Base-by-base conservation (phyloP, 2,329 filamentous ascomycete genomes). In the Alternaria postmessia region DNA sequence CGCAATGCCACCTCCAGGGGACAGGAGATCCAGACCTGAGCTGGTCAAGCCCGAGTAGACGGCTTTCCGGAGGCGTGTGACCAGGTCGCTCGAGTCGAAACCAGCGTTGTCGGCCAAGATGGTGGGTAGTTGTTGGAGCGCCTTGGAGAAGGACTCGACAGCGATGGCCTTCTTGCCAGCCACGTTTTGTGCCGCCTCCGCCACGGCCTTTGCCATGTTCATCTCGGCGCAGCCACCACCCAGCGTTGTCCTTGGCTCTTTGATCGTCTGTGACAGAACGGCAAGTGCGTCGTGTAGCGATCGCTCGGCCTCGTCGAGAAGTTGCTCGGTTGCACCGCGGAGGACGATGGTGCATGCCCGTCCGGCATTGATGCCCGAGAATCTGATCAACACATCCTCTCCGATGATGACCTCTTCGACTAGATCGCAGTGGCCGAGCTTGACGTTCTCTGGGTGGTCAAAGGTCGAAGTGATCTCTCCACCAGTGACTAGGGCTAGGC, bases 351-450 rank as follows among this genome's bases (percentile, higher is more conserved):
- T 99, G 85, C 95, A 99, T 52, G 95, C 95, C 78, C 95, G 87
- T 59, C 94, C 95, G 26, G 93, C 94, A 51, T 93, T 93, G 42
- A 97, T 94, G 36, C 95, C 95, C 4, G 94, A 98, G 81, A 99
- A 99, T 78, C 93, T 94, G 82, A 99, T 97, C 46, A 99, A 83
- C 5, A 93, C 97, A 78, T 99, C 95, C 82, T 99, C 95, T 66
- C 95, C 95, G 72, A 99, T 97, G 71, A 99, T 97, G 42, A 99
- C 90, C 81, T 99, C 95, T 81, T 99, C 95, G 60, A 99, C 98
- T 48, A 96, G 71, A 75, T 98, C 94, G 79, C 95, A 99, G 65
- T 94, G 90, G 26, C 95, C 95, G 26, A 99, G 89, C 84, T 98
- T 96, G 70, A 99, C 94, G 76, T 95, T 91, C 51, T 99, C 95